Conservation (phyloP, 805 yeast genomes). For the Yarrowia divulgata region DNA sequence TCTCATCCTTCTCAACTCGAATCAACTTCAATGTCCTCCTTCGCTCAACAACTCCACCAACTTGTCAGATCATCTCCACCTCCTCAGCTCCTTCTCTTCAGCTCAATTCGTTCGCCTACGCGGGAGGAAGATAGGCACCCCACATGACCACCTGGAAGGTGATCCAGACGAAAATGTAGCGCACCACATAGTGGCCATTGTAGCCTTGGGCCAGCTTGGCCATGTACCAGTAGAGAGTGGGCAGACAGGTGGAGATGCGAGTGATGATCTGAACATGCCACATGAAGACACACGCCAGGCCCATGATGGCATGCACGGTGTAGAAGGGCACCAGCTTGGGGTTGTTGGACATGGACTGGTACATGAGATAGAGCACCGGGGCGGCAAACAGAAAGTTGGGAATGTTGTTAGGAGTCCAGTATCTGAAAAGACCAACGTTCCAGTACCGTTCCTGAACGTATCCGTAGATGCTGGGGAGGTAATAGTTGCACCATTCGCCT, state of each 20-base stretch:
- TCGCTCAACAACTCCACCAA: no score
- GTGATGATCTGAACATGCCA: slow-evolving; percentile 90
- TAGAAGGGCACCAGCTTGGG: slow-evolving; percentile 52
- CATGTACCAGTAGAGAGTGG: slow-evolving; percentile 76
- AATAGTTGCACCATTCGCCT: slow-evolving; percentile 76
- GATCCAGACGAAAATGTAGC: slow-evolving; percentile 68
- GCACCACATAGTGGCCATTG: slow-evolving; percentile 23
- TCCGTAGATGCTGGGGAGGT: slow-evolving; percentile 65
- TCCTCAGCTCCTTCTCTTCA: no score
- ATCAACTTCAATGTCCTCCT: no score
- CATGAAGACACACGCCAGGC: slow-evolving; percentile 60
- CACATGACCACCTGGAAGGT: slow-evolving; percentile 73
- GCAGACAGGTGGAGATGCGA: slow-evolving; percentile 78
- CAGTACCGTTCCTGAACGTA: slow-evolving; percentile 84
- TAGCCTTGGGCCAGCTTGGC: slow-evolving; percentile 47
- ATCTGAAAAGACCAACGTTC: slow-evolving; percentile 79
- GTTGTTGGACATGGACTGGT: slow-evolving; percentile 45
- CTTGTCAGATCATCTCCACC: no score
- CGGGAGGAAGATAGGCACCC: slow-evolving; percentile 91
- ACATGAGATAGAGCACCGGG: slow-evolving; percentile 60
- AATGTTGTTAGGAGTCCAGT: slow-evolving; percentile 82
- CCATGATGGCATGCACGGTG: slow-evolving; percentile 49
- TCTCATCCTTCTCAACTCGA: no score
- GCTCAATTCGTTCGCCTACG: slow-evolving; percentile 53
- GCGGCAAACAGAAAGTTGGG: slow-evolving; percentile 82